These are phyloP conservation scores for Friedmanniomyces simplex DNA, from an alignment of 495 filamentous ascomycete species.

Conservation along the genomic window DNA sequence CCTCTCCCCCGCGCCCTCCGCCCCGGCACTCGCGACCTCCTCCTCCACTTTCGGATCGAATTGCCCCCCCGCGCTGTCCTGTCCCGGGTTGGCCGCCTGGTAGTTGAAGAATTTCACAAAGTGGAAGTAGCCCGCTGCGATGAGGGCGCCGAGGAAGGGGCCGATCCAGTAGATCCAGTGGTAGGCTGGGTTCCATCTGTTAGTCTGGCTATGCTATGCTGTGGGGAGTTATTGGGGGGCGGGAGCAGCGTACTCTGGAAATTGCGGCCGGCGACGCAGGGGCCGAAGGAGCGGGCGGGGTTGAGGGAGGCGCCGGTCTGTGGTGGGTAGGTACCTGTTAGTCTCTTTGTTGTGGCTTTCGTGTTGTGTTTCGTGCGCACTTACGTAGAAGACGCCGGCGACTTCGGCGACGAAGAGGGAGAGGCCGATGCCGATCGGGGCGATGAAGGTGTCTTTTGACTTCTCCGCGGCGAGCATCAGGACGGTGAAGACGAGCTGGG, in stretches of 20 bases:
- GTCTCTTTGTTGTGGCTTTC: too few relatives aligned
- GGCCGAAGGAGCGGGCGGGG: slow-evolving; percentile 22
- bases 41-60: slow-evolving; percentile 2
- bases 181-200: too few relatives aligned
- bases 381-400: slow-evolving; percentile 36
- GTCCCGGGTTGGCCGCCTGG: slow-evolving; percentile 65
- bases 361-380: too few relatives aligned
- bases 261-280: slow-evolving; percentile 11
- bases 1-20: neutral
- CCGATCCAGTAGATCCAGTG: slow-evolving; percentile 28
- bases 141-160: slow-evolving; percentile 26
- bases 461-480: slow-evolving; percentile 77
- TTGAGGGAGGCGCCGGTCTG: slow-evolving; percentile 24
- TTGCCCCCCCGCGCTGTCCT: slow-evolving; percentile 37
- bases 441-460: slow-evolving; percentile 63
- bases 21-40: neutral
- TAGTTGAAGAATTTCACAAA: slow-evolving; percentile 51
- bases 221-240: too few relatives aligned
- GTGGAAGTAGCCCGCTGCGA: slow-evolving; percentile 29
- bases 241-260: too few relatives aligned
- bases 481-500: slow-evolving; percentile 63
- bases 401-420: slow-evolving; percentile 63
- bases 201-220: too few relatives aligned
- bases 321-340: too few relatives aligned
- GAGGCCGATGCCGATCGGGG: slow-evolving; percentile 66